Evolutionary conservation across 192 early-diverging fungal species (phyloP).

Genomic region (Gaertneriomyces sp.): DNA sequence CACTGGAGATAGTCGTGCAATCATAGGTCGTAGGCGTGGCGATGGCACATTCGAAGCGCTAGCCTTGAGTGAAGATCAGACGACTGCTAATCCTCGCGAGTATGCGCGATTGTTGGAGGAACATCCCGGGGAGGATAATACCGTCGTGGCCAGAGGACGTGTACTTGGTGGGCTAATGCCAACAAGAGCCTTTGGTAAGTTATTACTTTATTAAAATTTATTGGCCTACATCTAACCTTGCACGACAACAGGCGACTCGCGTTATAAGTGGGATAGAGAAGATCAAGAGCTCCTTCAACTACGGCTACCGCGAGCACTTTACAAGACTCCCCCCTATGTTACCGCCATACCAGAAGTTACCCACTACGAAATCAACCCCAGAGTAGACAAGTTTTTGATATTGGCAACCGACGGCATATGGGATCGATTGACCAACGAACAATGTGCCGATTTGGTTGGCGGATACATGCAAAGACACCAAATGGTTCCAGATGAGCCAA

Average conservation of each 20-base stretch:
- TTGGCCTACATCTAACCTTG: neutral
- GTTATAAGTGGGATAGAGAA: conserved; percentile 45
- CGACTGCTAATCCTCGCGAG: conserved; percentile 41
- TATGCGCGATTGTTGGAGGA: conserved; percentile 48
- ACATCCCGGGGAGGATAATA: conserved; percentile 49
- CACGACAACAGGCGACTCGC: conserved; percentile 34
- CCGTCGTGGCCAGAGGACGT: conserved; percentile 41
- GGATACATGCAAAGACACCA: conserved; percentile 31
- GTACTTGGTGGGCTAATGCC: conserved; percentile 54
- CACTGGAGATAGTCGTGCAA: conserved; percentile 49
- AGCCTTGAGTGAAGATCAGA: conserved; percentile 44
- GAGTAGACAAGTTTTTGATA: conserved; percentile 43
- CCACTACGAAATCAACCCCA: conserved; percentile 32
- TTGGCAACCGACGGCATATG: conserved; percentile 50
- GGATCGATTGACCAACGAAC: conserved; percentile 37
- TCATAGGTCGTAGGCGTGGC: conserved; percentile 34
- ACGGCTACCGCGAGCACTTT: conserved; percentile 24
- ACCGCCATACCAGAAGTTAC: conserved; percentile 48
- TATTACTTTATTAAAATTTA: neutral
- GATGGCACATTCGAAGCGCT: conserved; percentile 37
- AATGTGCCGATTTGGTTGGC: conserved; percentile 34
- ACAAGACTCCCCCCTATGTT: conserved; percentile 48
- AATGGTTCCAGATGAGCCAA: conserved; percentile 18
- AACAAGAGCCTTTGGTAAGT: conserved; percentile 50
- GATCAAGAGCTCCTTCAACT: conserved; percentile 29